Percentiles rank a stretch among this genome's conserved stretches.
Evolutionary conservation across 1,139 yeast species (phyloP).

Genomic region (Yamadazyma aaseri): DNA sequence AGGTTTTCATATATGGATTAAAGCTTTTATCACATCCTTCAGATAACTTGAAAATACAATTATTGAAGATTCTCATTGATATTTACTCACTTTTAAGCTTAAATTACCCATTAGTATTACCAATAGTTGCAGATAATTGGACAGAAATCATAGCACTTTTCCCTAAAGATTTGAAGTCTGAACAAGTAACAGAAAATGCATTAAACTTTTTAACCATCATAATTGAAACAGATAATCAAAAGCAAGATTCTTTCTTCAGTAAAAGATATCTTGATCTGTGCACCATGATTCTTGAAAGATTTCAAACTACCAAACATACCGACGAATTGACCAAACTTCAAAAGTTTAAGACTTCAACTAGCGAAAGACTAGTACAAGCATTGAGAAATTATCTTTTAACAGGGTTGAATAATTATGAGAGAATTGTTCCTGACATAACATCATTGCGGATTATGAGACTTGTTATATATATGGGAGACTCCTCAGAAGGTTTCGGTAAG

Average conservation of each 20-base stretch:
- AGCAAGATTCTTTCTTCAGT: constrained; percentile 31
- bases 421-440: constrained; percentile 31
- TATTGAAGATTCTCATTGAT: constrained; percentile 50
- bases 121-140: constrained; percentile 73
- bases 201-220: constrained; percentile 27
- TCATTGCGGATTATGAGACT: constrained; percentile 30
- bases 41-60: constrained; percentile 49
- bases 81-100: constrained; percentile 65
- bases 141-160: constrained; percentile 28
- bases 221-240: constrained; percentile 26
- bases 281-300: constrained; percentile 17
- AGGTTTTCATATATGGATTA: constrained; percentile 68
- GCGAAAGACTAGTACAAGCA: constrained; percentile 10
- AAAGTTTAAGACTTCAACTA: constrained; percentile 8
- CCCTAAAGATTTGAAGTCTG: constrained; percentile 3
- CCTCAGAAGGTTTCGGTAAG: constrained; percentile 19
- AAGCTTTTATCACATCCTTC: constrained; percentile 71
- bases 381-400: constrained; percentile 25
- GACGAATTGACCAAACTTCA: constrained; percentile 4
- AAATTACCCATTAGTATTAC: constrained; percentile 57
- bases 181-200: constrained; percentile 12
- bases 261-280: constrained; percentile 38
- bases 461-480: constrained; percentile 27
- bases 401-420: constrained; percentile 34
- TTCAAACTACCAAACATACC: constrained; percentile 4